Evolutionary conservation across 345 rosid species (phyloP), one percentile per base, ranked within the genome.

Genomic region (Acer negundo): DNA sequence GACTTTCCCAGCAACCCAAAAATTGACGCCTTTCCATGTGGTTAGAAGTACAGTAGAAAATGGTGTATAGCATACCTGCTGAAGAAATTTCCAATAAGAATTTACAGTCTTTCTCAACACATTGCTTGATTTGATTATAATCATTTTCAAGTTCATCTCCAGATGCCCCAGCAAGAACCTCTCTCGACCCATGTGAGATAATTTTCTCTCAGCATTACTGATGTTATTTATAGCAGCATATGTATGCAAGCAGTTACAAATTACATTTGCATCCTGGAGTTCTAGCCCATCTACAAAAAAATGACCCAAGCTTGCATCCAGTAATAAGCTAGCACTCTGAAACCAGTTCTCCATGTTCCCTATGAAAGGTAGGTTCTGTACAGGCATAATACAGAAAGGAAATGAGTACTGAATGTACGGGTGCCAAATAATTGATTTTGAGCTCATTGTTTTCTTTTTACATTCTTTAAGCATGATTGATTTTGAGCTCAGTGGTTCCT

Each of bases 351-450:
- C 97, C 92, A 97, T 91, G 87, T 94, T 97, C 84, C 88, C 89
- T 77, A 96, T 88, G 84, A 96, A 96, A 82, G 99, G 99, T 77
- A 96, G 98, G 84, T 90, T 87, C 99, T 94, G 94, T 92, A 90
- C 95, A 87, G 93, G 93, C 97, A 92, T 79, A 84, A 89, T 65
- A 79, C 80, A 90, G 82, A 82, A 81, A 74, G 75, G 82, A 84
- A 80, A 87, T 89, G 85, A 88, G 90, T 83, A 84, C 75, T 74
- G 65, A 74, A 63, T 77, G 80, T 67, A 79, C 10, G 70, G 73
- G 72, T 71, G 51, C 53, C 59, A 26, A 66, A 23, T 16, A 72
- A 68, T 69, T 16, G 47, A 40, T 23, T 58, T 67, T 62, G 10
- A 65, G 59, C 77, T 74, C n/a, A 10, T 7, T 31, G 38, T 75